phyloP scores from a whole-genome alignment of 2,329 filamentous ascomycete species.

The Apiospora malaysiana region DNA sequence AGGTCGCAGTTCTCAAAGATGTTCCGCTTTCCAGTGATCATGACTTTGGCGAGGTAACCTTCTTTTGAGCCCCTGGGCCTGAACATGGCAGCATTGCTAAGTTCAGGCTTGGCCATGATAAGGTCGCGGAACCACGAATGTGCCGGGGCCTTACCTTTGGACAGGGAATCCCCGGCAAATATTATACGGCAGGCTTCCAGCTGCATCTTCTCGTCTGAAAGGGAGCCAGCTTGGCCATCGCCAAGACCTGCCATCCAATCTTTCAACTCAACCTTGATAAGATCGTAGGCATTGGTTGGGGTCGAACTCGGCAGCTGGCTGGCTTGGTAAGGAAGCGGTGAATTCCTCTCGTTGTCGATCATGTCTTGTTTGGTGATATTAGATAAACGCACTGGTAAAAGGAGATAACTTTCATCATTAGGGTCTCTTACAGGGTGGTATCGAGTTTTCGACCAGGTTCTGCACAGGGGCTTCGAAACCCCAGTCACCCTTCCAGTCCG shows the following conservation, averaged over 20 bases:
- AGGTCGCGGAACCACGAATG: constrained; percentile 65
- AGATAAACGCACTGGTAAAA: constrained; percentile 42
- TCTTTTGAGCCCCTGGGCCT: constrained; percentile 53
- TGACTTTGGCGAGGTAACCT: constrained; percentile 53
- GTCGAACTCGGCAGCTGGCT: constrained; percentile 50
- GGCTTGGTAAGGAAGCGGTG: constrained; percentile 59
- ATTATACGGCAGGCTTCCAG: constrained; percentile 66
- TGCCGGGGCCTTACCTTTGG: constrained; percentile 42
- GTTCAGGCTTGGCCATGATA: constrained; percentile 54
- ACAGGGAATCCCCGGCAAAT: constrained; percentile 57
- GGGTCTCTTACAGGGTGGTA: constrained; percentile 65
- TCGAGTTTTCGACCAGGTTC: constrained; percentile 69
- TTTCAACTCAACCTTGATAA: constrained; percentile 63
- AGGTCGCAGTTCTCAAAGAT: constrained; percentile 63
- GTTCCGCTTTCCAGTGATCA: constrained; percentile 63
- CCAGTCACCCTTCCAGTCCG: constrained; percentile 74
- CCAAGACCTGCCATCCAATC: constrained; percentile 55
- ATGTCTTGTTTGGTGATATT: constrained; percentile 56
- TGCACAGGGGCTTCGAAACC: constrained; percentile 67
- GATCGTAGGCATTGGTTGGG: constrained; percentile 64
- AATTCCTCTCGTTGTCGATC: constrained; percentile 67
- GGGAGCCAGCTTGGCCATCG: constrained; percentile 46
- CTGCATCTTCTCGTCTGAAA: constrained; percentile 60
- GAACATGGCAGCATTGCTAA: constrained; percentile 52
- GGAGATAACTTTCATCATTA: constrained; percentile 29